Evolutionary conservation across 768 basidiomycete species (phyloP), one percentile per base, ranked within the genome.

Genomic region (Austroboletus eburneus): DNA sequence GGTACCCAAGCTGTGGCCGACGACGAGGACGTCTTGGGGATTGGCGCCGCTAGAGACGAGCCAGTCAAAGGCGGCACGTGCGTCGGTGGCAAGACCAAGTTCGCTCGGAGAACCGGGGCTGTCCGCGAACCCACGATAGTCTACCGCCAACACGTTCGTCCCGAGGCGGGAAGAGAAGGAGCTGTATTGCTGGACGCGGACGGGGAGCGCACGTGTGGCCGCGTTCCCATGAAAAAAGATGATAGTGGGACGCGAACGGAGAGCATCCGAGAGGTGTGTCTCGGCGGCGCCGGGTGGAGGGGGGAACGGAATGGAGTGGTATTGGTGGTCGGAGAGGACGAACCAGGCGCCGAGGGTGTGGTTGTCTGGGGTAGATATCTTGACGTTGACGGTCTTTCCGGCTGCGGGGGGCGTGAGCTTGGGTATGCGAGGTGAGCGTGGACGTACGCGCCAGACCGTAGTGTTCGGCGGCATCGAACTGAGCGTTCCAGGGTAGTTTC

Each of bases 61-160:
- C 84, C 85, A 96, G 57, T 88, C 78, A 78, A 83, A 95, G 0
- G 85, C 89, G 0, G 89, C 77, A 33, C 79, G 72, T 1, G 88
- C 91, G 59, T 98, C 89, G 3, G 61, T 66, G 1, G 78, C 63
- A 0, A 97, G 70, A 0, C 94, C 95, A 12, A 62, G 64, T 63
- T 94, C 86, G 21, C 78, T 83, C 0, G 95, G 95, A 0, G 66
- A 64, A 1, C 91, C 91, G 1, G 78, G 76, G 45, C 91, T 94
- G 59, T 97, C 93, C 2, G 72, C 95, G 57, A 87, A 98, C 2
- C 94, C 94, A 41, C 94, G 80, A 63, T 97, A 98, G 67, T 98
- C 95, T 27, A 91, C 80, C 2, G 81, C 82, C 20, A 97, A 69
- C 13, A 96, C 83, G 62, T 94, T 94, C 17, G 78, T 78, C 16